Percentiles rank a stretch among this genome's conserved stretches.
These are phyloP conservation scores for Arthroderma sp. DNA, from an alignment of 2,329 filamentous ascomycete species.

Conservation along the genomic window DNA sequence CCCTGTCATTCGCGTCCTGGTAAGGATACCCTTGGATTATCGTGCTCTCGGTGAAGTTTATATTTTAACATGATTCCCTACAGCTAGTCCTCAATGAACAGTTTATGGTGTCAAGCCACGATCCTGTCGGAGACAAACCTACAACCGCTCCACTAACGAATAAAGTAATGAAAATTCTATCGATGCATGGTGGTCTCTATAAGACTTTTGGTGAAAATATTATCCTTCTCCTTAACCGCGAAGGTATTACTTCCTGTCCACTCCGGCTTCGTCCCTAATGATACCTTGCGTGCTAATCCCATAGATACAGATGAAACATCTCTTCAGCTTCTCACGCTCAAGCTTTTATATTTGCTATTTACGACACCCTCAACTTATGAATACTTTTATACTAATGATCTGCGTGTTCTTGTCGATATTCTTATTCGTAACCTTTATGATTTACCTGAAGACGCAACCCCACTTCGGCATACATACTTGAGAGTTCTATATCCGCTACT, in stretches of 20 bases:
- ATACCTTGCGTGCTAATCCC: background rate
- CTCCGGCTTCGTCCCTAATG: background rate
- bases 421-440: constrained; percentile 96
- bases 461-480: constrained; percentile 83
- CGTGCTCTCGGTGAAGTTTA: constrained; percentile 36
- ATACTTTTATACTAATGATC: constrained; percentile 97
- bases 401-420: constrained; percentile 87
- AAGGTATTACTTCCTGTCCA: constrained; percentile 40
- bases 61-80: constrained; percentile 14
- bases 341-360: constrained; percentile 88
- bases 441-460: constrained; percentile 63
- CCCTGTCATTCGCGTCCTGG: constrained; percentile 81
- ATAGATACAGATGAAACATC: constrained; percentile 58
- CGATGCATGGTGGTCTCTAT: constrained; percentile 64
- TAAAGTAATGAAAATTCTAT: constrained; percentile 82
- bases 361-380: constrained; percentile 85
- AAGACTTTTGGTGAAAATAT: constrained; percentile 97
- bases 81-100: constrained; percentile 94
- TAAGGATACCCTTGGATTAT: constrained; percentile 36
- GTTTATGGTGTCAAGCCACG: constrained; percentile 71
- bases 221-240: constrained; percentile 85
- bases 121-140: constrained; percentile 32
- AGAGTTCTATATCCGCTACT: constrained; percentile 83
- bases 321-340: constrained; percentile 88
- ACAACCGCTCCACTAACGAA: constrained; percentile 58